Percentiles rank a stretch among this genome's conserved stretches.
Conservation (phyloP, 1,284 basidiomycete genomes). For the Boletus sp. region DNA sequence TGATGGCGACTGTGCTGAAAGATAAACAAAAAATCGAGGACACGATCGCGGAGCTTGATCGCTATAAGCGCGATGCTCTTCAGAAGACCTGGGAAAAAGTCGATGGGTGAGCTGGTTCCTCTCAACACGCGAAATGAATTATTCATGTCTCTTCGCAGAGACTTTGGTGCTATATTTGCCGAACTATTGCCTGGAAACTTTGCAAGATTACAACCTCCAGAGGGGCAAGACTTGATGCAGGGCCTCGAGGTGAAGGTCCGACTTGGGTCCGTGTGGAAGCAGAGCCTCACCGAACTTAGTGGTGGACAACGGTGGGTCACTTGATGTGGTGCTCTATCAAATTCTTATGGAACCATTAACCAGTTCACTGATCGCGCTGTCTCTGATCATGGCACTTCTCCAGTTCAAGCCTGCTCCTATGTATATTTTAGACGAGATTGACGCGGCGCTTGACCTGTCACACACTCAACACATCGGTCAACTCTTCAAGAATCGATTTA, state of each 20-base stretch:
- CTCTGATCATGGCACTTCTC: slow-evolving; percentile 95
- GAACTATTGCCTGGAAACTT: slow-evolving; percentile 97
- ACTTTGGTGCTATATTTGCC: slow-evolving; percentile 96
- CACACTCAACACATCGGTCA: slow-evolving; percentile 98
- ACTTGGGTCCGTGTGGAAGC: slow-evolving; percentile 95
- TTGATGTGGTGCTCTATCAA: neutral
- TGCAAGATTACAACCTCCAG: slow-evolving; percentile 91
- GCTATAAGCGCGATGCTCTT: slow-evolving; percentile 91
- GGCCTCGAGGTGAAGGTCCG: slow-evolving; percentile 97
- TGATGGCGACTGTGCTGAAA: slow-evolving; percentile 84
- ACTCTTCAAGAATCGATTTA: slow-evolving; percentile 95
- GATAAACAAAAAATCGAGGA: slow-evolving; percentile 97
- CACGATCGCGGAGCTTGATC: slow-evolving; percentile 90
- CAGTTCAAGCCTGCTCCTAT: slow-evolving; percentile 99
- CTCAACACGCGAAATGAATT: neutral
- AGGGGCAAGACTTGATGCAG: slow-evolving; percentile 89
- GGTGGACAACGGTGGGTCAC: slow-evolving; percentile 86
- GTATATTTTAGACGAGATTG: slow-evolving; percentile 99
- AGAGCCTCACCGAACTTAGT: slow-evolving; percentile 92
- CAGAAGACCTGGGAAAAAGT: slow-evolving; percentile 97
- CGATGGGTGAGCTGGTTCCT: slow-evolving; percentile 58
- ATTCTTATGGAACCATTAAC: slow-evolving; percentile 1
- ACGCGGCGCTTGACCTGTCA: slow-evolving; percentile 92
- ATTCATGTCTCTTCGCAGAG: slow-evolving; percentile 44
- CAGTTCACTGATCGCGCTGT: slow-evolving; percentile 93